phyloP scores from a whole-genome alignment of 2,329 filamentous ascomycete genomes.

The Cercospora beticola region DNA sequence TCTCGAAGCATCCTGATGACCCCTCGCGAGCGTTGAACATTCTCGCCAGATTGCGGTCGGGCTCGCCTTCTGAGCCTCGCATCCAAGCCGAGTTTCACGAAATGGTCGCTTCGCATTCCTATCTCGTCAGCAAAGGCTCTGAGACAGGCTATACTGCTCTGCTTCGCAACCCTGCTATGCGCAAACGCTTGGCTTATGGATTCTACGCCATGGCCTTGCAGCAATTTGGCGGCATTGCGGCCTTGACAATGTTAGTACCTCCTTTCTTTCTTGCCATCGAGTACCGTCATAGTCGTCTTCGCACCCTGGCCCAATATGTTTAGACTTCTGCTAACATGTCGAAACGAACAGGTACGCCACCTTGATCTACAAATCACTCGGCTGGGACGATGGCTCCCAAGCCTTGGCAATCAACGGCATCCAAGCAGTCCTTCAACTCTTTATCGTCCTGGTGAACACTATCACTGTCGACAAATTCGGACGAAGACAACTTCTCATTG shows the following conservation, averaged over 20 bases:
- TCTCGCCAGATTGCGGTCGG: not conserved
- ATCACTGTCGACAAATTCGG: constrained; percentile 43
- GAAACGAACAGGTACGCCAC: not conserved
- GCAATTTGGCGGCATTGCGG: not conserved
- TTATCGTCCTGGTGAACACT: constrained; percentile 44
- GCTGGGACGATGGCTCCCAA: not conserved
- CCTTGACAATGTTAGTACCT: not conserved
- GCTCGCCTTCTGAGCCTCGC: not conserved
- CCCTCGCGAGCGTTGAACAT: not conserved
- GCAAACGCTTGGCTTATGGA: not conserved
- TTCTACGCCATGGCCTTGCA: not conserved
- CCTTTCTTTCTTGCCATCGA: not conserved
- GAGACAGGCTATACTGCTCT: not conserved
- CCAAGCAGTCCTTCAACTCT: constrained; percentile 41
- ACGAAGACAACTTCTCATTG: constrained; percentile 38
- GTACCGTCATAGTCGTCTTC: not conserved
- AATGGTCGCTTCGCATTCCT: not conserved
- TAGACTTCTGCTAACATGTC: not conserved
- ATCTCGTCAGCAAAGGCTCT: not conserved
- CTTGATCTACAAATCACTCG: not conserved
- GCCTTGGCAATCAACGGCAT: constrained; percentile 35
- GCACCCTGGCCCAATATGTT: not conserved
- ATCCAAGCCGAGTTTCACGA: not conserved
- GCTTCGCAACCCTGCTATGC: not conserved
- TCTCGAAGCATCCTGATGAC: not conserved